phyloP scores from a whole-genome alignment of 768 basidiomycete species.

The Lentinula aciculospora region DNA sequence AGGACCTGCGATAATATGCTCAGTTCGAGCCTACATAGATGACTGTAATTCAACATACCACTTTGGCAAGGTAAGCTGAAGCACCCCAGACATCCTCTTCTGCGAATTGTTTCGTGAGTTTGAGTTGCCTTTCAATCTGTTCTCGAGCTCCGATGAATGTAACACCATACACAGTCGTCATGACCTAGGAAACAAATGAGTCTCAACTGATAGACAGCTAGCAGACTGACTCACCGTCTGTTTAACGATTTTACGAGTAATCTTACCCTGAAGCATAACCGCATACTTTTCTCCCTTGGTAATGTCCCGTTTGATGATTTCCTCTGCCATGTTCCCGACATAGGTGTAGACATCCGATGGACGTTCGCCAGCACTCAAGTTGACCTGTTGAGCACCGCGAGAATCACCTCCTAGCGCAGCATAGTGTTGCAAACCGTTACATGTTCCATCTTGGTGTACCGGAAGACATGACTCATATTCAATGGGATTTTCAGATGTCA shows the following conservation, averaged over 20 bases:
- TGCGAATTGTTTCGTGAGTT: slow-evolving; percentile 66
- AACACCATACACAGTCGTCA: slow-evolving; percentile 99
- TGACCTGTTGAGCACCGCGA: slow-evolving; percentile 87
- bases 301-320: slow-evolving; percentile 51
- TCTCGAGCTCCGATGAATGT: slow-evolving; percentile 93
- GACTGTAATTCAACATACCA: slow-evolving; percentile 33
- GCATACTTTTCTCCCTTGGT: slow-evolving; percentile 50
- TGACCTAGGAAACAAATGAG: slow-evolving; percentile 48
- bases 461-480: slow-evolving; percentile 69
- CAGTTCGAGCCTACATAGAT: not conserved
- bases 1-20: slow-evolving; percentile 44
- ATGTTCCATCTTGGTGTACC: slow-evolving; percentile 96
- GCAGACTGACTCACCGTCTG: slow-evolving; percentile 64
- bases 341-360: slow-evolving; percentile 95
- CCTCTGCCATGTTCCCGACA: slow-evolving; percentile 83
- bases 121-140: slow-evolving; percentile 88
- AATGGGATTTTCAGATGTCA: slow-evolving; percentile 63
- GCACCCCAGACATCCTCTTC: slow-evolving; percentile 69
- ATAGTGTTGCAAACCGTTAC: slow-evolving; percentile 98
- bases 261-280: slow-evolving; percentile 60
- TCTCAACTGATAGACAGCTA: not conserved
- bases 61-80: slow-evolving; percentile 76
- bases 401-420: slow-evolving; percentile 94
- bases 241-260: slow-evolving; percentile 93
- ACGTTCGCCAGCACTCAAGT: slow-evolving; percentile 74